phyloP scores from a whole-genome alignment of 805 yeast species.

The Candida succiphila region DNA sequence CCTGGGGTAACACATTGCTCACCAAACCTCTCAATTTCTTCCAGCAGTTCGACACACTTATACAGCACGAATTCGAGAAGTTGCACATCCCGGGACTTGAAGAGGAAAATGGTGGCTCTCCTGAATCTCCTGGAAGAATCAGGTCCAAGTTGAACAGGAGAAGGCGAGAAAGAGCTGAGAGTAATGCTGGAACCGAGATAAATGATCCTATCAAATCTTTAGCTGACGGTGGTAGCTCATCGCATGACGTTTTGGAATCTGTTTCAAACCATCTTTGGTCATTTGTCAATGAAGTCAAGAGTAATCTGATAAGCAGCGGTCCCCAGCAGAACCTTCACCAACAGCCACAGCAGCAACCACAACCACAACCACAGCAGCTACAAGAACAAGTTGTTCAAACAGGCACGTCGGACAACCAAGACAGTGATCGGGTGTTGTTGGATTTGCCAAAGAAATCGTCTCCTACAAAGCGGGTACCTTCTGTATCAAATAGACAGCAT shows the following conservation, averaged over 20 bases:
- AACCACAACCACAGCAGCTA: no score
- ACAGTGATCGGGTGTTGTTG: no score
- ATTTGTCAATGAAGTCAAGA: conserved; percentile 39
- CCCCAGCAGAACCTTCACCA: neutral
- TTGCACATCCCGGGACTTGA: conserved; percentile 25
- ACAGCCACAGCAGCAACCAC: conserved; percentile 7
- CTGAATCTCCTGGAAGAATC: neutral
- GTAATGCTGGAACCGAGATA: conserved; percentile 11
- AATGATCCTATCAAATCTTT: conserved; percentile 14
- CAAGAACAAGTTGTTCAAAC: no score
- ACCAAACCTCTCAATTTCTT: conserved; percentile 50
- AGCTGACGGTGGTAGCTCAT: conserved; percentile 9
- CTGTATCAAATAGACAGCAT: conserved; percentile 18
- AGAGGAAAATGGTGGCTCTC: conserved; percentile 4
- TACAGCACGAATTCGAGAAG: conserved; percentile 58
- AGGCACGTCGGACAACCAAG: no score
- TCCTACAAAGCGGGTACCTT: conserved; percentile 17
- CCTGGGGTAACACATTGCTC: conserved; percentile 14
- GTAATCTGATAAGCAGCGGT: conserved; percentile 20
- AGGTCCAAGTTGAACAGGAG: neutral
- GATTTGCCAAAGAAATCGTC: no score
- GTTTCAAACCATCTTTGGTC: conserved; percentile 37
- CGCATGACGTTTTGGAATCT: conserved; percentile 23
- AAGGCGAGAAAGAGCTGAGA: conserved; percentile 7
- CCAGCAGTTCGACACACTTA: conserved; percentile 57